A percentile compares a stretch with the other conserved stretches of the same genome.
These are phyloP conservation scores for Xylaria sp. DNA, from an alignment of 2,329 filamentous ascomycete genomes.

Conservation along the genomic window DNA sequence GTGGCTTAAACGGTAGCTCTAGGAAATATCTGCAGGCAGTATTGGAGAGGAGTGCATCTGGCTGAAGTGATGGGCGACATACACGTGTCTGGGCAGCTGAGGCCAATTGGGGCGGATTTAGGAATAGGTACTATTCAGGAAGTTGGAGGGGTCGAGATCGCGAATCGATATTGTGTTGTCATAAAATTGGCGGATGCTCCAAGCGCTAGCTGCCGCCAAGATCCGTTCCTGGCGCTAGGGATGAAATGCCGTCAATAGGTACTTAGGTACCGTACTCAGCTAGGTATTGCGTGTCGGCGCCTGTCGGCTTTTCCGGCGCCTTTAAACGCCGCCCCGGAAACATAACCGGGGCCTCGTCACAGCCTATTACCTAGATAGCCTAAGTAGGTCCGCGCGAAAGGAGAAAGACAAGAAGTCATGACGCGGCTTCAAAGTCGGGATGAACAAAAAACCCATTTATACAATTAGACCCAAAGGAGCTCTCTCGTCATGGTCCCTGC, in stretches of 20 bases:
- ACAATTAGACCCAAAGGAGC: constrained; percentile 10
- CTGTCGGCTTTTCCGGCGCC: constrained; percentile 19
- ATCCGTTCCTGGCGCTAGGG: constrained; percentile 31
- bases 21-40: background rate
- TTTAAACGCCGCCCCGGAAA: constrained; percentile 11
- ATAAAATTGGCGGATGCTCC: constrained; percentile 30
- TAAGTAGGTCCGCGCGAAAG: background rate
- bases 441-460: background rate
- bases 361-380: constrained; percentile 7
- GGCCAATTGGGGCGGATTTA: constrained; percentile 6
- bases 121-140: background rate
- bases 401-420: background rate
- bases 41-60: constrained; percentile 8
- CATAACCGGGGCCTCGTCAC: constrained; percentile 16
- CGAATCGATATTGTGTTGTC: constrained; percentile 38
- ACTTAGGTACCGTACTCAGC: background rate
- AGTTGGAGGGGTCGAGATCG: constrained; percentile 17
- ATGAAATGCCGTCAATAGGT: constrained; percentile 22
- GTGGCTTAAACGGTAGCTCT: background rate
- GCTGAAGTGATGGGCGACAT: constrained; percentile 16
- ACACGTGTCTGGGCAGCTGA: constrained; percentile 14
- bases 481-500: background rate
- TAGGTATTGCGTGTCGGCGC: background rate
- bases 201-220: constrained; percentile 32
- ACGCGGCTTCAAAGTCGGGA: constrained; percentile 5